Conservation (phyloP, 1,284 basidiomycete species). For the Ganoderma sinense region DNA sequence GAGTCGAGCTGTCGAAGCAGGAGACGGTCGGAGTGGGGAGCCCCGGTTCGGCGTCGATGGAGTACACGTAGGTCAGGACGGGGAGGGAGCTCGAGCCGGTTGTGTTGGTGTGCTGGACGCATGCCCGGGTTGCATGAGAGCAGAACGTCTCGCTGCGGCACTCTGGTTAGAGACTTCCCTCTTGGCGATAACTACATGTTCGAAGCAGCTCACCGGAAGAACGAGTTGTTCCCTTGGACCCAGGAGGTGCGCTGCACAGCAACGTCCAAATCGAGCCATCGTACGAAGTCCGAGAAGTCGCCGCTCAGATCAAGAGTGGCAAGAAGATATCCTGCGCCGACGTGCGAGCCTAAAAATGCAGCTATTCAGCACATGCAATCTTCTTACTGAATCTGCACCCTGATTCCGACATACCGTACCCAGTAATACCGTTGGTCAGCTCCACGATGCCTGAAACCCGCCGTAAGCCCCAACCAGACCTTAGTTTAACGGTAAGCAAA, state of each 20-base stretch:
- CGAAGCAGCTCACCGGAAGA: slow-evolving; percentile 51
- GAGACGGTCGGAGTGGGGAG: slow-evolving; percentile 66
- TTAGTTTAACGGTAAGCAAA: neutral
- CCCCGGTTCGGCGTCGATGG: slow-evolving; percentile 51
- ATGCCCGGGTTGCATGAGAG: slow-evolving; percentile 67
- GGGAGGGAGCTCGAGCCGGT: slow-evolving; percentile 44
- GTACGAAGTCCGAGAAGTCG: slow-evolving; percentile 54
- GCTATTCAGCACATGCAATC: neutral
- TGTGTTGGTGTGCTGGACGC: slow-evolving; percentile 60
- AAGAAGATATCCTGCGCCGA: slow-evolving; percentile 69
- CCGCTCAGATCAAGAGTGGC: slow-evolving; percentile 55
- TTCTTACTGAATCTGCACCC: no score
- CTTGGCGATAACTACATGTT: no score
- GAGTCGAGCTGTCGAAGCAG: slow-evolving; percentile 63
- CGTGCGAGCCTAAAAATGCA: slow-evolving; percentile 64
- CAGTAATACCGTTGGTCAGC: slow-evolving; percentile 59
- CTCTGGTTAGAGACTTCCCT: neutral
- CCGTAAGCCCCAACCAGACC: neutral
- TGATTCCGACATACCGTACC: slow-evolving; percentile 56
- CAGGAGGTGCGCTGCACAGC: slow-evolving; percentile 65
- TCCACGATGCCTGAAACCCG: slow-evolving; percentile 55
- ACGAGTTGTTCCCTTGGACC: slow-evolving; percentile 55
- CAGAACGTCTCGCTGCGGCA: slow-evolving; percentile 68
- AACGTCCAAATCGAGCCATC: slow-evolving; percentile 76
- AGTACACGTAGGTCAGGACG: slow-evolving; percentile 59